Evolutionary conservation across 306 rosid species (phyloP).

Genomic region (Cyclanthera cordifolia): DNA sequence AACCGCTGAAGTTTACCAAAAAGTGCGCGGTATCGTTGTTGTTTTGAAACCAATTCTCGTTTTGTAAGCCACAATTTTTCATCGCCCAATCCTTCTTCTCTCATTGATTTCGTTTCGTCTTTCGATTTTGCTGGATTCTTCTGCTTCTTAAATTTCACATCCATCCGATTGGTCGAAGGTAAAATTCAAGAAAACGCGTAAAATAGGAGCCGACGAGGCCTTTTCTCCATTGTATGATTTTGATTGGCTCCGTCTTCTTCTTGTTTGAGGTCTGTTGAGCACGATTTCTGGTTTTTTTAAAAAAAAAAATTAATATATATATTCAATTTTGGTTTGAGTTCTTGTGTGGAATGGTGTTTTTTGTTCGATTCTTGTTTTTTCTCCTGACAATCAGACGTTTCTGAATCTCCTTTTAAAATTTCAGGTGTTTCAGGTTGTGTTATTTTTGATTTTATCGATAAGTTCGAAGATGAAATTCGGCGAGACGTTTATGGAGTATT

Average conservation of each 20-base stretch:
- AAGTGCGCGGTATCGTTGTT: background rate
- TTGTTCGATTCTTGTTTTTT: background rate
- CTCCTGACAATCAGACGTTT: background rate
- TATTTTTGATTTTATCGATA: background rate
- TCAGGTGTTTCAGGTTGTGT: slow-evolving; percentile 24
- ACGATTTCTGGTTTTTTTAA: background rate
- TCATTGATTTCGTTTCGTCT: background rate
- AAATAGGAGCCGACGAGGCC: background rate
- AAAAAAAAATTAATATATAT: too few relatives aligned
- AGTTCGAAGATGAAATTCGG: slow-evolving; percentile 59
- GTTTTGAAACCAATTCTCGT: background rate
- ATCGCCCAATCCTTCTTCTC: background rate
- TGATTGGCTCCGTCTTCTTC: background rate
- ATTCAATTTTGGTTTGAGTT: background rate
- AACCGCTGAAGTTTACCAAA: background rate
- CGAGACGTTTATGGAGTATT: slow-evolving; percentile 44
- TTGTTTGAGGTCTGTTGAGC: background rate
- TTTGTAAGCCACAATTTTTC: background rate
- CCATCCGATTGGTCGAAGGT: background rate
- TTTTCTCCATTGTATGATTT: background rate
- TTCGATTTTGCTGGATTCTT: slow-evolving; percentile 2
- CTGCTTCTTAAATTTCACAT: background rate
- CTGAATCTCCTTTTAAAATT: background rate
- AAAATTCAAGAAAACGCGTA: background rate
- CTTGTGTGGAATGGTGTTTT: background rate